These are phyloP conservation scores for Musa acuminata DNA, from an alignment of 176 grass and related monocot genomes.

Conservation along the genomic window DNA sequence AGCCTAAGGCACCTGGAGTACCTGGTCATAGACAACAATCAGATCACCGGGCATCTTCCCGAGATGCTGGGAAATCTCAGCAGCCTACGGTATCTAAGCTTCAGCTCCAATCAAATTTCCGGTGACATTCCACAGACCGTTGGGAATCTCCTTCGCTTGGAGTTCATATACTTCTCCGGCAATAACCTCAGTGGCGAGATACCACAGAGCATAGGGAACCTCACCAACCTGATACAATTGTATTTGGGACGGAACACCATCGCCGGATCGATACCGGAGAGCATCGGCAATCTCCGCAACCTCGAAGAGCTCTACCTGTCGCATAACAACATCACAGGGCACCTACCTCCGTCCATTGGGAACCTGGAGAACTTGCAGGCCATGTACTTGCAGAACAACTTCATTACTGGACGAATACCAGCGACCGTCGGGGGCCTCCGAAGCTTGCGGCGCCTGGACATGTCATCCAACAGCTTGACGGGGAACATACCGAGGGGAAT, in stretches of 20 bases:
- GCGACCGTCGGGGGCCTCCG: neutral
- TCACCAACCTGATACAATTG: neutral
- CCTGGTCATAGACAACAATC: slow-evolving; percentile 17
- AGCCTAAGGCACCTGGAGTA: neutral
- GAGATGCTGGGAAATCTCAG: neutral
- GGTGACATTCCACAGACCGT: neutral
- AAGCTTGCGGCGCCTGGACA: neutral
- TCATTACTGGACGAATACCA: neutral
- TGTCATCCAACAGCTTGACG: neutral
- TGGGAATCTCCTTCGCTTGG: neutral
- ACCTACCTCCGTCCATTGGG: no score
- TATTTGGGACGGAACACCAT: slow-evolving; percentile 11
- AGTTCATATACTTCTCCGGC: neutral
- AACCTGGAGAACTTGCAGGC: no score
- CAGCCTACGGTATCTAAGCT: slow-evolving; percentile 5
- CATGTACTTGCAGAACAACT: no score
- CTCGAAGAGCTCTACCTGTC: no score
- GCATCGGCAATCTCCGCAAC: neutral
- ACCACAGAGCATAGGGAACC: slow-evolving; percentile 1
- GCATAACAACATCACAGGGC: no score
- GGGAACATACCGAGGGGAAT: slow-evolving; percentile 6
- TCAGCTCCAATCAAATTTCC: neutral
- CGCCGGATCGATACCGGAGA: neutral
- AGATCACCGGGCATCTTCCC: slow-evolving; percentile 12
- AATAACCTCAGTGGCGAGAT: neutral